Evolutionary conservation across 768 basidiomycete species (phyloP).

Genomic region (Russula compacta): DNA sequence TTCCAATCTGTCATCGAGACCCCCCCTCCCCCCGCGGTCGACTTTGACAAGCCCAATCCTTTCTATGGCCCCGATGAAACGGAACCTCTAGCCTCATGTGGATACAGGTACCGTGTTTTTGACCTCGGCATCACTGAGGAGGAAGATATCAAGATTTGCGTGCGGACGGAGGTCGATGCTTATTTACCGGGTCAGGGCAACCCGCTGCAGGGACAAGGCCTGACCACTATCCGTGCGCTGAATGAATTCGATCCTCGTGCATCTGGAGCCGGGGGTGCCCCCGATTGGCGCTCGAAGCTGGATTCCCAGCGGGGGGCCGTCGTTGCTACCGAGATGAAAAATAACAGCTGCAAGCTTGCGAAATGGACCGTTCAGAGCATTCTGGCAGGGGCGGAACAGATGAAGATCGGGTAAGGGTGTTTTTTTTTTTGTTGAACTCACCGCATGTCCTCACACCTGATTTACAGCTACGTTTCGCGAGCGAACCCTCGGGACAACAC

Average conservation of each 20-base stretch:
- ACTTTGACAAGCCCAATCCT: conserved; percentile 84
- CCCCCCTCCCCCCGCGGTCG: conserved; percentile 49
- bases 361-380: conserved; percentile 96
- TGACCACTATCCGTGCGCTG: conserved; percentile 87
- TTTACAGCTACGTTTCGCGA: conserved; percentile 82
- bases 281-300: conserved; percentile 98
- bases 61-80: conserved; percentile 93
- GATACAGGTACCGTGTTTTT: conserved; percentile 93
- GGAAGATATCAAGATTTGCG: conserved; percentile 83
- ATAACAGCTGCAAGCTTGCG: conserved; percentile 95
- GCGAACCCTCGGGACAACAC: conserved; percentile 90
- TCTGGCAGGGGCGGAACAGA: conserved; percentile 86
- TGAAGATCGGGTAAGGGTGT: conserved; percentile 85
- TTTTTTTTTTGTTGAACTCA: neutral
- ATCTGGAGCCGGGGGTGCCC: conserved; percentile 85
- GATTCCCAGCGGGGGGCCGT: conserved; percentile 96
- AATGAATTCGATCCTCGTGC: conserved; percentile 95
- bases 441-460: conserved; percentile 9
- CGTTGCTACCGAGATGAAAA: conserved; percentile 99
- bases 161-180: conserved; percentile 95
- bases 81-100: conserved; percentile 91
- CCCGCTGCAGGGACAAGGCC: conserved; percentile 59
- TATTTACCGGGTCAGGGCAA: conserved; percentile 56
- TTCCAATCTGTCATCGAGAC: conserved; percentile 88
- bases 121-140: conserved; percentile 87